Percentiles rank a stretch among this genome's conserved stretches.
Evolutionary conservation across 306 rosid species (phyloP).

Genomic region (Cucumis sativus): Cucumber_9930_V3 NC_026655.2:16692501-16693000

Average conservation of each 20-base stretch:
- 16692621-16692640: background rate
- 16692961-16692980: background rate
- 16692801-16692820: conserved; percentile 21
- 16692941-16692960: background rate
- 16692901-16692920: background rate
- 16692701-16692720: conserved; percentile 37
- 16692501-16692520: no score
- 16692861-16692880: background rate
- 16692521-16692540: no score
- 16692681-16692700: conserved; percentile 45
- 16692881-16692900: background rate
- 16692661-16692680: background rate
- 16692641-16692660: conserved; percentile 17
- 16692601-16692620: background rate
- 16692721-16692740: conserved; percentile 25
- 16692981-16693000: conserved; percentile 55
- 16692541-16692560: background rate
- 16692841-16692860: background rate
- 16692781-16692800: conserved; percentile 60
- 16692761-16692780: conserved; percentile 47
- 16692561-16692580: background rate
- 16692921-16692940: background rate
- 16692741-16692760: conserved; percentile 56
- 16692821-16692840: background rate
- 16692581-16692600: background rate